These are phyloP conservation scores for Fusarium metavorans DNA, from an alignment of 2,329 filamentous ascomycete species.

Conservation along the genomic window DNA sequence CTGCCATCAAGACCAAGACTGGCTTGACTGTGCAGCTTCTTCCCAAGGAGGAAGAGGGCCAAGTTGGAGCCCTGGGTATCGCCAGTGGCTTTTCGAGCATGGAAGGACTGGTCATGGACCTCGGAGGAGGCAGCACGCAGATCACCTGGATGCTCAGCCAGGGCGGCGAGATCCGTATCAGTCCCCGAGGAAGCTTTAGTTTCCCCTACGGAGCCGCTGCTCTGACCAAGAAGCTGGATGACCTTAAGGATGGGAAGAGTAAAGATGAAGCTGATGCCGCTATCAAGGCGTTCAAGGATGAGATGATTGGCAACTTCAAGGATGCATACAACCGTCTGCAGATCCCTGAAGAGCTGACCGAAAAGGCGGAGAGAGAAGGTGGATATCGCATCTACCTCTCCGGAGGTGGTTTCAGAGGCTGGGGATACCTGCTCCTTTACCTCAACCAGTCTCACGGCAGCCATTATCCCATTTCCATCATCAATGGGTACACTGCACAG, in stretches of 20 bases:
- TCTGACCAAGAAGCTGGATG: conserved; percentile 65
- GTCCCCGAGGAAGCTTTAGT: conserved; percentile 69
- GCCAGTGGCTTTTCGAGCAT: conserved; percentile 72
- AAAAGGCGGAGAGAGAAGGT: conserved; percentile 56
- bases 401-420: conserved; percentile 77
- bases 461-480: conserved; percentile 77
- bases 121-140: conserved; percentile 78
- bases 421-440: conserved; percentile 73
- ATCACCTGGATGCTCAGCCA: conserved; percentile 73
- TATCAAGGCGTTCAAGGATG: conserved; percentile 57
- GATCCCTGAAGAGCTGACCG: conserved; percentile 63
- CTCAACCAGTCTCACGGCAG: conserved; percentile 69
- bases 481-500: conserved; percentile 73
- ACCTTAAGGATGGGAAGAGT: conserved; percentile 53
- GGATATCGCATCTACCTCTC: conserved; percentile 74
- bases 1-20: conserved; percentile 63
- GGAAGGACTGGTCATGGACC: conserved; percentile 77
- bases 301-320: conserved; percentile 65
- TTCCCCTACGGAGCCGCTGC: conserved; percentile 79
- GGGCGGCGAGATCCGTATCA: conserved; percentile 62
- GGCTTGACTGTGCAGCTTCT: conserved; percentile 72
- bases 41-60: conserved; percentile 74
- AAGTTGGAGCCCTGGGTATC: conserved; percentile 74
- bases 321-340: conserved; percentile 64
- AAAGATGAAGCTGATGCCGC: conserved; percentile 56